Evolutionary conservation across 768 basidiomycete genomes (phyloP).

Genomic region (Infundibulicybe gibba): DNA sequence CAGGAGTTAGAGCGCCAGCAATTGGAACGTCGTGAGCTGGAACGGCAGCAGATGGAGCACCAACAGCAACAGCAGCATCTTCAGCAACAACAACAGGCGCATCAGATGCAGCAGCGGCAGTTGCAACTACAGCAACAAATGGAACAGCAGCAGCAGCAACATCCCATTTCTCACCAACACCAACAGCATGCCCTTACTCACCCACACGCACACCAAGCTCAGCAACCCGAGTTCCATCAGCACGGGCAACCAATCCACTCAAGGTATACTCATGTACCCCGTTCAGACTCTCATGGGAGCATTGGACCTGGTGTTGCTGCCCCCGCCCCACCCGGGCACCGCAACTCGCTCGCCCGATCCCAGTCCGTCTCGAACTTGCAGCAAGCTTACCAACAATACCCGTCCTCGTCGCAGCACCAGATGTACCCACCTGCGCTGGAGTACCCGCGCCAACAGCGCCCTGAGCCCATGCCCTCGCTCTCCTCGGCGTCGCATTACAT

Average conservation of each 20-base stretch:
- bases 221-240: not conserved
- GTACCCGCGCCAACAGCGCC: slow-evolving; percentile 14
- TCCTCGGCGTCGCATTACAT: slow-evolving; percentile 7
- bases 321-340: not conserved
- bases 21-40: slow-evolving; percentile 12
- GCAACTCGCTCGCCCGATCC: not conserved
- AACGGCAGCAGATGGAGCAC: slow-evolving; percentile 14
- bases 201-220: not conserved
- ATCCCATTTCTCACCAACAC: slow-evolving; percentile 10
- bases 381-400: slow-evolving; percentile 11
- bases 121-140: slow-evolving; percentile 9
- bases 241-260: not conserved
- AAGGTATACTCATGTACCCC: no score
- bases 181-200: not conserved
- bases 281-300: no score
- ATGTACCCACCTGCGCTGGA: slow-evolving; percentile 25
- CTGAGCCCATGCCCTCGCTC: slow-evolving; percentile 8
- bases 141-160: slow-evolving; percentile 6
- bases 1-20: slow-evolving; percentile 19
- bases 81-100: slow-evolving; percentile 14
- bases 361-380: slow-evolving; percentile 5
- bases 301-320: not conserved
- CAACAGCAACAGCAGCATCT: slow-evolving; percentile 17
- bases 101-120: slow-evolving; percentile 10
- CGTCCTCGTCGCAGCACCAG: slow-evolving; percentile 20